Evolutionary conservation across 2,329 filamentous ascomycete species (phyloP), one percentile per base, ranked within the genome.

Genomic region (Aschersonia sp.): DNA sequence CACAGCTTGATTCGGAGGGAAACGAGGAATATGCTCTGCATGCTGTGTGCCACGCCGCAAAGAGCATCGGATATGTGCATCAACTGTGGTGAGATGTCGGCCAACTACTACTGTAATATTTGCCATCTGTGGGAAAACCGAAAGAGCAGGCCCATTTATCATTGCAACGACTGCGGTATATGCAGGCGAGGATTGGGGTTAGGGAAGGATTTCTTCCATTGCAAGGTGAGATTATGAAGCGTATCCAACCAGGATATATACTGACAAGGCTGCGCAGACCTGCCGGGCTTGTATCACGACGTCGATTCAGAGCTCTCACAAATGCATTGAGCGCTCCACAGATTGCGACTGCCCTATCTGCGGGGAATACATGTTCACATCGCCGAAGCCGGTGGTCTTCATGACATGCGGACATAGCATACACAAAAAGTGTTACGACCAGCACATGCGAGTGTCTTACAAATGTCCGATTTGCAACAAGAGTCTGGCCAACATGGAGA

Each of bases 91-190:
- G 79, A 81, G 55, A 77, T 80, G 50, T 79, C 87, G 5, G 89
- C 91, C 9, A 84, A 84, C 59, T 97, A 97, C 64, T 98, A 94
- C 61, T 98, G 92, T 67, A 77, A 80, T 47, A 84, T 92, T 48
- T 98, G 92, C 73, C 96, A 96, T 66, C 74, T 98, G 2, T 98
- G 92, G 92, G 91, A 97, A 59, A 89, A 97, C 59, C 86, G 96
- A 55, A 78, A 81, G 48, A 82, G 80, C 54, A 96, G 94, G 63
- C 84, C 83, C 54, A 95, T 97, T 49, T 98, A 98, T 61, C 92
- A 98, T 62, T 98, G 92, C 64, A 78, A 82, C 58, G 92, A 97
- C 59, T 98, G 92, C 64, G 92, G 92, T 4, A 95, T 98, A 51
- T 98, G 92, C 61, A 78, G 92, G 50, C 82, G 89, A 49, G 92